phyloP scores from a whole-genome alignment of 108 stramenopile genomes.

The Discostella pseudostelligera region DNA sequence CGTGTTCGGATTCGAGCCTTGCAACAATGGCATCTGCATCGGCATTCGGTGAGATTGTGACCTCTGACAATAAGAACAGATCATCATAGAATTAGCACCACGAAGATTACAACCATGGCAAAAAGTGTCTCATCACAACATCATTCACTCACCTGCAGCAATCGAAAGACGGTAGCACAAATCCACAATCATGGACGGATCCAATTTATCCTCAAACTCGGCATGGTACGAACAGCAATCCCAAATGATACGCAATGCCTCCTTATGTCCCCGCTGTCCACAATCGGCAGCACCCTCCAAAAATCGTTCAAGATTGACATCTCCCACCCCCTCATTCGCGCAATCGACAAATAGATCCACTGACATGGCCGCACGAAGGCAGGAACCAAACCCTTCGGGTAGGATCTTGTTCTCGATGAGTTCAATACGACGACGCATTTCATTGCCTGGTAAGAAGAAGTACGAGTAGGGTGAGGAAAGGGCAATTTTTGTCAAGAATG shows the following conservation, averaged over 20 bases:
- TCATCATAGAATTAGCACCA: neutral
- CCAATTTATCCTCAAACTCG: constrained; percentile 28
- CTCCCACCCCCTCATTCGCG: constrained; percentile 32
- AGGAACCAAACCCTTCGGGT: constrained; percentile 46
- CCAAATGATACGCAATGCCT: constrained; percentile 41
- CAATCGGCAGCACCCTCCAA: constrained; percentile 48
- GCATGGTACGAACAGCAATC: constrained; percentile 32
- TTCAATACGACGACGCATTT: constrained; percentile 44
- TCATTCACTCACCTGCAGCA: constrained; percentile 20
- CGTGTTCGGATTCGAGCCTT: constrained; percentile 38
- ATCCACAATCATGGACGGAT: constrained; percentile 29
- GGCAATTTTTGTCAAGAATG: constrained; percentile 52
- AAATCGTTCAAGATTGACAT: constrained; percentile 36
- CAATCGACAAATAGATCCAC: constrained; percentile 53
- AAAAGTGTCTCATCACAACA: neutral
- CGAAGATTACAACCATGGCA: no score
- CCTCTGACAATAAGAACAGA: constrained; percentile 11
- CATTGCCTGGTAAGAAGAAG: constrained; percentile 58
- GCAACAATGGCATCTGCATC: constrained; percentile 27
- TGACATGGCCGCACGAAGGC: constrained; percentile 45
- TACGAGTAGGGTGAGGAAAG: constrained; percentile 48
- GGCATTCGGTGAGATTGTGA: constrained; percentile 25
- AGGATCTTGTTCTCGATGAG: constrained; percentile 47
- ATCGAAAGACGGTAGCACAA: constrained; percentile 45
- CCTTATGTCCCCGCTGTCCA: constrained; percentile 44